phyloP scores from a whole-genome alignment of 106 monocot genomes.

The Allium fistulosum region DNA sequence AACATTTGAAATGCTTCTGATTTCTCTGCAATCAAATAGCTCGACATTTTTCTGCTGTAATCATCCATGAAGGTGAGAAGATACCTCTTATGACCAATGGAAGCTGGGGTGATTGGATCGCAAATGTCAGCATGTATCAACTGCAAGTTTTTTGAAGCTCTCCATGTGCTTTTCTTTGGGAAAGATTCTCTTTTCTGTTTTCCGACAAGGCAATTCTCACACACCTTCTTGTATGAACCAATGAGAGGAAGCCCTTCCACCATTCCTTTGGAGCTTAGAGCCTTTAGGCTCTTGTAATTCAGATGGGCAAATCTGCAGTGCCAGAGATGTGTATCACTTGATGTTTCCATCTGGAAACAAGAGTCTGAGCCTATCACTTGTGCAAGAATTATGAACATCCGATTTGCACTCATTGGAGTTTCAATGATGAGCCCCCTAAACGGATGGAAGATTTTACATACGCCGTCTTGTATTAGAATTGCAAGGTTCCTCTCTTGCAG shows the following conservation, averaged over 20 bases:
- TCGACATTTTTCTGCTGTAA: too few relatives aligned
- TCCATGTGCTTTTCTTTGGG: background rate
- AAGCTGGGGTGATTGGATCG: slow-evolving; percentile 15
- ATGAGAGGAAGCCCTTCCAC: background rate
- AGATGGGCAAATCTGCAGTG: background rate
- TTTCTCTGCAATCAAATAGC: too few relatives aligned
- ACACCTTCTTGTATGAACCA: background rate
- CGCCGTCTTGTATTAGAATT: too few relatives aligned
- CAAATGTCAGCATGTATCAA: slow-evolving; percentile 22
- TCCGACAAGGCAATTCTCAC: background rate
- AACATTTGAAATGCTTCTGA: too few relatives aligned
- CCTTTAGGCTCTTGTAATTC: background rate
- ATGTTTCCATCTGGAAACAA: background rate
- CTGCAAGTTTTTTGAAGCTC: background rate
- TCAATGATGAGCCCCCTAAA: too few relatives aligned
- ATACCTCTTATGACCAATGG: background rate
- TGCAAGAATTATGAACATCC: too few relatives aligned
- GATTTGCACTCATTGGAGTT: too few relatives aligned
- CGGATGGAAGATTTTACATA: too few relatives aligned
- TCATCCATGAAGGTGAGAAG: too few relatives aligned
- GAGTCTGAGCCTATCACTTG: background rate
- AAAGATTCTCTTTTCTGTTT: slow-evolving; percentile 2
- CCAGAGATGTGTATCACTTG: background rate
- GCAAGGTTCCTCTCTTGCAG: too few relatives aligned
- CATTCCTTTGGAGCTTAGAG: too few relatives aligned